A percentile compares a stretch with the other conserved stretches of the same genome.
These are phyloP conservation scores for Solanum hybrid DNA, from an alignment of 305 asterid genomes.

Conservation along the genomic window DNA sequence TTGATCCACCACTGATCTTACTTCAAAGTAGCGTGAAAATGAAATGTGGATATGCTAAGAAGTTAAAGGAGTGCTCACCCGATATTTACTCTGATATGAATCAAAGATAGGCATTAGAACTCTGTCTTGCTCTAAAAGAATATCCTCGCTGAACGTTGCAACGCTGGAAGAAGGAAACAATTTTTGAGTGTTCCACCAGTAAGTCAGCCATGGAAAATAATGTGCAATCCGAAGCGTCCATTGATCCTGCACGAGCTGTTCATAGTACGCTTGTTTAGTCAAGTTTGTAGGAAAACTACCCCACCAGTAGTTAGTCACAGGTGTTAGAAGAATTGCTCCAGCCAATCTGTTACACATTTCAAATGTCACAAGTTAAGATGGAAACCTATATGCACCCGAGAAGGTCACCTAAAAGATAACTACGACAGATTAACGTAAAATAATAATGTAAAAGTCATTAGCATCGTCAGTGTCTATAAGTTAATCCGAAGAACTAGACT, in stretches of 20 bases:
- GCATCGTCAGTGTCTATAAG: background rate
- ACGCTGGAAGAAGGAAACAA: slow-evolving; percentile 5
- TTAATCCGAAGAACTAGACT: background rate
- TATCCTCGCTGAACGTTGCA: background rate
- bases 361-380: background rate
- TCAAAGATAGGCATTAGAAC: slow-evolving; percentile 4
- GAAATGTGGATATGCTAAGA: background rate
- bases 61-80: background rate
- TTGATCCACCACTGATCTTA: background rate
- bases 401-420: background rate
- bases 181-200: slow-evolving; percentile 12
- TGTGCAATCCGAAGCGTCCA: slow-evolving; percentile 4
- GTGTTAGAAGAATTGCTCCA: slow-evolving; percentile 9
- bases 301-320: slow-evolving; percentile 10
- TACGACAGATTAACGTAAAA: background rate
- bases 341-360: slow-evolving; percentile 8
- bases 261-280: slow-evolving; percentile 1
- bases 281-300: slow-evolving; percentile 7
- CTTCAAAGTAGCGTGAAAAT: background rate
- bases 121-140: background rate
- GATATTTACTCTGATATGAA: background rate
- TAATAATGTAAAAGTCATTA: background rate
- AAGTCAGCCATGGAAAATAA: slow-evolving; percentile 9
- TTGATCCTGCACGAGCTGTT: slow-evolving; percentile 5
- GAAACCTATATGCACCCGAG: background rate